Conservation (phyloP, 441 rosid species). For the Euphorbia celastroides region DNA sequence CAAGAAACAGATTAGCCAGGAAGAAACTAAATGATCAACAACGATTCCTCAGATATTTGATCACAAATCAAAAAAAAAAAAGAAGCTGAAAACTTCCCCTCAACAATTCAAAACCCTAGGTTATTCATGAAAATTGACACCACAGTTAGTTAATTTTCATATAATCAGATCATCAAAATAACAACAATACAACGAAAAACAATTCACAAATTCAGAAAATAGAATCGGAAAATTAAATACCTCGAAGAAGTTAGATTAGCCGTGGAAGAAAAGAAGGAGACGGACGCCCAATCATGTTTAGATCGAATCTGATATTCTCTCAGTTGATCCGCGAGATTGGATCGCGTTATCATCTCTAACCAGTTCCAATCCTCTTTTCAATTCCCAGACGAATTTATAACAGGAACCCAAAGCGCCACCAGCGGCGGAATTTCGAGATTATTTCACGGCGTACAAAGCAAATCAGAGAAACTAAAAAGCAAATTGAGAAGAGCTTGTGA, state of each 20-base stretch:
- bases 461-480: no score
- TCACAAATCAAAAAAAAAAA: no score
- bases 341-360: constrained; percentile 83
- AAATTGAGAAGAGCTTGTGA: no score
- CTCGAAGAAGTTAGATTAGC: constrained; percentile 63
- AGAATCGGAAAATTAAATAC: constrained; percentile 18
- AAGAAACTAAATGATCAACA: no score
- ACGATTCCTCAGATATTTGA: no score
- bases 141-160: neutral
- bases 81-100: neutral
- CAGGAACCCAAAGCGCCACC: no score
- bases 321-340: constrained; percentile 91
- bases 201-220: neutral
- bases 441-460: no score
- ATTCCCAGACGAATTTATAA: no score
- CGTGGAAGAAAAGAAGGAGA: constrained; percentile 79
- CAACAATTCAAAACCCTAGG: constrained; percentile 13
- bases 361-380: constrained; percentile 1
- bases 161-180: neutral
- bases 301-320: constrained; percentile 97
- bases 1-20: neutral
- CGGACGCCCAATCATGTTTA: constrained; percentile 93
- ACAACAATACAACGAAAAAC: no score
- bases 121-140: constrained; percentile 9
- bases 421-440: no score